Base-by-base conservation (phyloP, 495 filamentous ascomycete genomes). In the Hyaloscypha hepaticicola region DNA sequence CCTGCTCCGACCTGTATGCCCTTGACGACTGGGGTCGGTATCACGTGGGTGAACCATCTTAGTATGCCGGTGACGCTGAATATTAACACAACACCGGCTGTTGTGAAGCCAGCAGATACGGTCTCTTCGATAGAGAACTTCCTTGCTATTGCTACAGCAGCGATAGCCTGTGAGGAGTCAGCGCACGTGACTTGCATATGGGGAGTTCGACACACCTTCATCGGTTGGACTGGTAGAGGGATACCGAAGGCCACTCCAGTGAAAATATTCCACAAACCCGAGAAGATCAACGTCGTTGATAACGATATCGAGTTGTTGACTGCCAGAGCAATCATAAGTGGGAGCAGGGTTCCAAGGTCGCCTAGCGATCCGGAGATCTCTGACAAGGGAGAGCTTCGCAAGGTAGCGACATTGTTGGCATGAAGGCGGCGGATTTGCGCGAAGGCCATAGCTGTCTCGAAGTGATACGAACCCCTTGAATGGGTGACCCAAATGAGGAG, bases 1-100 rank as follows among this genome's bases (percentile, higher is more conserved):
- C 92, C 94, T 3, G 94, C 93, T 26, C 93, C 94, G 53, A 96
- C 85, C 75, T 98, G 94, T 70, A 98, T 96, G 12, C 94, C 94
- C 72, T 95, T 96, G 60, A 98, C 85, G 4, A 98, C 87, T 4
- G 92, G 91, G 21, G 90, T 83, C 1, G 94, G 94, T 26, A 96
- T 89, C 8, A 84, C 79, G n/a, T 78, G 72, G 8, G 87, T 83
- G 61, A 90, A 86, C 82, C 86, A 89, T 53, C 77, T 78, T 8
- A 97, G 77, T 11, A 93, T 75, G 14, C 93, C 88, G 0, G 91
- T 96, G 3, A 88, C 63, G 69, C 89, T 91, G 69, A 96, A 85
- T 16, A 96, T 45, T 41, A 93, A 80, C 29, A 98, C 84, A 58
- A 89, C 82, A 14, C 76, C 77, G 6, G 85, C 84, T 25, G 95